Evolutionary conservation across 2,329 filamentous ascomycete species (phyloP).

Genomic region (Beauveria varroae): DNA sequence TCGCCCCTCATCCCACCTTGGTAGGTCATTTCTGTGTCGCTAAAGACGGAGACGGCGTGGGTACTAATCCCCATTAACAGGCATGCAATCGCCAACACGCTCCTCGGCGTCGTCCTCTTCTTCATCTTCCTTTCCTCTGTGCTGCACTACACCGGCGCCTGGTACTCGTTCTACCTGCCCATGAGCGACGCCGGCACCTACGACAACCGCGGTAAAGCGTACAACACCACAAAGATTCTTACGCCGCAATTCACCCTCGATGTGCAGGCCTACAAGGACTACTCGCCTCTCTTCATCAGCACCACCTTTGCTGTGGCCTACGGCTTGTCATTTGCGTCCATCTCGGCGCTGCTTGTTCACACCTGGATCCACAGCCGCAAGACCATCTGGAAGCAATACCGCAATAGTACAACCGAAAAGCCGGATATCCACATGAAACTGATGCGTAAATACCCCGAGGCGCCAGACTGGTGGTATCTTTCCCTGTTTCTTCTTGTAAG

Average conservation of each 20-base stretch:
- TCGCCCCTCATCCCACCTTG: conserved; percentile 65
- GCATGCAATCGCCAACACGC: conserved; percentile 66
- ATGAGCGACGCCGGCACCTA: conserved; percentile 65
- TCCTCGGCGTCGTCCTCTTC: conserved; percentile 59
- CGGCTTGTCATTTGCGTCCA: conserved; percentile 64
- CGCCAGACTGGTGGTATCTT: conserved; percentile 58
- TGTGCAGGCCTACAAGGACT: conserved; percentile 54
- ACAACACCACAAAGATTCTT: conserved; percentile 59
- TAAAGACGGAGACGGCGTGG: background rate
- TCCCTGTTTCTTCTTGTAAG: conserved; percentile 47
- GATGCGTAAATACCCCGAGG: conserved; percentile 56
- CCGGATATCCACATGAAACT: conserved; percentile 58
- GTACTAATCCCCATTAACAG: conserved; percentile 21
- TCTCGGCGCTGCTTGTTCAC: conserved; percentile 61
- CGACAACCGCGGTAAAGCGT: conserved; percentile 58
- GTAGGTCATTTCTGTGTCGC: conserved; percentile 25
- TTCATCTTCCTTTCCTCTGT: conserved; percentile 52
- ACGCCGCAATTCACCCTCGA: conserved; percentile 56
- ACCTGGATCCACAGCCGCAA: conserved; percentile 59
- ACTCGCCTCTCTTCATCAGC: conserved; percentile 63
- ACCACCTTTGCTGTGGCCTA: conserved; percentile 66
- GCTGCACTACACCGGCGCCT: conserved; percentile 58
- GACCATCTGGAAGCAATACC: conserved; percentile 57
- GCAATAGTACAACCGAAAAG: conserved; percentile 49
- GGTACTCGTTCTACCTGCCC: conserved; percentile 57